Evolutionary conservation across 345 rosid species (phyloP), one percentile per base, ranked within the genome.

Genomic region (Euphorbia pulcherrima): DNA sequence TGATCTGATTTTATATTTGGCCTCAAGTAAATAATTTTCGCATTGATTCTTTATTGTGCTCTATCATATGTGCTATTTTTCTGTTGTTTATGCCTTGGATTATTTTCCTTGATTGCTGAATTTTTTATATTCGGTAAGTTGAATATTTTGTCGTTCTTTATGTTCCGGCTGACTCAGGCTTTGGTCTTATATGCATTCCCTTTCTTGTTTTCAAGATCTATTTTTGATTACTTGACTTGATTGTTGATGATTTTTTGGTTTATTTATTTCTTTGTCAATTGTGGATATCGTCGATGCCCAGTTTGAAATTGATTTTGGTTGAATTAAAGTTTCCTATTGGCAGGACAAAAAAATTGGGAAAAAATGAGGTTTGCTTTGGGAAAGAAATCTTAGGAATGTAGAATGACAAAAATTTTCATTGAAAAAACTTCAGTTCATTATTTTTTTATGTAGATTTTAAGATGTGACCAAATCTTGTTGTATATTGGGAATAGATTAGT

Each of bases 211-310:
- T 39, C 21, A 61, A 40, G 18, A 26, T 47, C 10, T 8, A 46
- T 21, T 18, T 16, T 18, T 64, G 26, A 64, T 64, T n/a, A n/a
- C n/a, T n/a, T n/a, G n/a, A n/a, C n/a, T n/a, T 46, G 67, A 26
- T 63, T 26, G 9, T 63, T 24, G 41, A 40, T 41, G 23, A 12
- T 62, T 17, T 24, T 6, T 44, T 26, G 1, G 4, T 29, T 46
- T 64, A 17, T 39, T 27, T 17, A 3, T 47, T 21, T 14, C 28
- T 24, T 2, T 62, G 13, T 41, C 47, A 20, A 40, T 0, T 62
- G 18, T 26, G 52, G 35, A 41, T 20, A 41, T 41, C 5, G 3
- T 62, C 24, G 65, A 16, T 21, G n/a, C n/a, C n/a, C n/a, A n/a
- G n/a, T n/a, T 41, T 62, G 48, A 26, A 37, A 41, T 60, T 33